phyloP scores from a whole-genome alignment of 2,329 filamentous ascomycete genomes.

The Colletotrichum plurivorum region DNA sequence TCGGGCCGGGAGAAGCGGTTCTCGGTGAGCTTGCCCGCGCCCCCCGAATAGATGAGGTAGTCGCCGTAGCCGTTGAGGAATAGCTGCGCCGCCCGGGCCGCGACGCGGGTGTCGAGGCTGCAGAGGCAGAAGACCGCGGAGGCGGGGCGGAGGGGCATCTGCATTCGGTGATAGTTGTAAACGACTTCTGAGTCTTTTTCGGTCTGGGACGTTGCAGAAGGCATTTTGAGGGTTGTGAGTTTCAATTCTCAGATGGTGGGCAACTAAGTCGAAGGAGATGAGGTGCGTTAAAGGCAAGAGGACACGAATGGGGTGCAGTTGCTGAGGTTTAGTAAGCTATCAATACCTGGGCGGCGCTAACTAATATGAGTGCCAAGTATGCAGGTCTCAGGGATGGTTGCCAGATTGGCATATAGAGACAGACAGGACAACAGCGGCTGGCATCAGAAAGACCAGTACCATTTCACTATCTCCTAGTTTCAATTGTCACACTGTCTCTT shows the following conservation, averaged over 20 bases:
- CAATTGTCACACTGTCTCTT: no score
- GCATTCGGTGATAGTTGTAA: slow-evolving; percentile 61
- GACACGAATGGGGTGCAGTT: slow-evolving; percentile 1
- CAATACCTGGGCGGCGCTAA: neutral
- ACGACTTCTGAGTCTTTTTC: slow-evolving; percentile 53
- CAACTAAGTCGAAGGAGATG: neutral
- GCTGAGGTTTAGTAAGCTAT: slow-evolving; percentile 16
- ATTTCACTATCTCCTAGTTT: no score
- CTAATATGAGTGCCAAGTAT: neutral
- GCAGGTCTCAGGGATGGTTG: neutral
- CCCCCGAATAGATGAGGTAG: slow-evolving; percentile 61
- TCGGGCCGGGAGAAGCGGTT: slow-evolving; percentile 57
- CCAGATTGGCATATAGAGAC: no score
- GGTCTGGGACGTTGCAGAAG: neutral
- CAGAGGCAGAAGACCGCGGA: slow-evolving; percentile 63
- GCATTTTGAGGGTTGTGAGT: slow-evolving; percentile 1
- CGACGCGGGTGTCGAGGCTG: slow-evolving; percentile 62
- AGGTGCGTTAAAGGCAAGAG: neutral
- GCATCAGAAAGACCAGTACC: no score
- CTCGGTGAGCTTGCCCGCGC: slow-evolving; percentile 56
- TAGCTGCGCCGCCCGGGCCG: slow-evolving; percentile 57
- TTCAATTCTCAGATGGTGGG: neutral
- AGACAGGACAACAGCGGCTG: no score
- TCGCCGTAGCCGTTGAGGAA: slow-evolving; percentile 56
- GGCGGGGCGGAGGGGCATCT: slow-evolving; percentile 51